These are phyloP conservation scores for Aphanocladium album DNA, from an alignment of 2,329 filamentous ascomycete genomes.

Conservation along the genomic window DNA sequence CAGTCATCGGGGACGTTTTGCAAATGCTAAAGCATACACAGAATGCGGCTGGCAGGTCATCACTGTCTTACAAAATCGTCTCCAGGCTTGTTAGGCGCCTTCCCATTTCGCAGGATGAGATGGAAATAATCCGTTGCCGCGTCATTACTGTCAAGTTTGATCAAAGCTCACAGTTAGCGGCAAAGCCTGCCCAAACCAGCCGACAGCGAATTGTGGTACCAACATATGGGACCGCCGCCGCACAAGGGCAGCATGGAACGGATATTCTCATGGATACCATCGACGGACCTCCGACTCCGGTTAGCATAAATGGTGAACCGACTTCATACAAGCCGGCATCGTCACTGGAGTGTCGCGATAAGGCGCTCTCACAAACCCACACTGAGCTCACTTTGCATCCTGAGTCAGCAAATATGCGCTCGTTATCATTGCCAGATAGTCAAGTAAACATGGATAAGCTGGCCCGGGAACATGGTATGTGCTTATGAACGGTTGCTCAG, in stretches of 20 bases:
- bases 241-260: not conserved
- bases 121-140: not conserved
- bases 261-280: not conserved
- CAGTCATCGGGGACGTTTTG: not conserved
- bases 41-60: not conserved
- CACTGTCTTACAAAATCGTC: not conserved
- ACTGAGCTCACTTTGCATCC: not conserved
- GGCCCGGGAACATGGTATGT: not conserved
- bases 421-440: not conserved
- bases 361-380: not conserved
- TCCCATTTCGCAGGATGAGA: not conserved
- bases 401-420: not conserved
- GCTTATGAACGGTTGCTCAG: not conserved
- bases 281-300: not conserved
- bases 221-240: not conserved
- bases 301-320: not conserved
- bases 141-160: not conserved
- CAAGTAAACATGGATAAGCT: not conserved
- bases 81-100: not conserved
- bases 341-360: not conserved
- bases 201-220: not conserved
- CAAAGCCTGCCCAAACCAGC: not conserved
- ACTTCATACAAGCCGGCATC: not conserved
- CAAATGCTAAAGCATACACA: constrained; percentile 1
- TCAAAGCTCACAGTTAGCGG: not conserved